These are phyloP conservation scores for Pythium myriotylum DNA, from an alignment of 352 stramenopile species.

Conservation along the genomic window DNA sequence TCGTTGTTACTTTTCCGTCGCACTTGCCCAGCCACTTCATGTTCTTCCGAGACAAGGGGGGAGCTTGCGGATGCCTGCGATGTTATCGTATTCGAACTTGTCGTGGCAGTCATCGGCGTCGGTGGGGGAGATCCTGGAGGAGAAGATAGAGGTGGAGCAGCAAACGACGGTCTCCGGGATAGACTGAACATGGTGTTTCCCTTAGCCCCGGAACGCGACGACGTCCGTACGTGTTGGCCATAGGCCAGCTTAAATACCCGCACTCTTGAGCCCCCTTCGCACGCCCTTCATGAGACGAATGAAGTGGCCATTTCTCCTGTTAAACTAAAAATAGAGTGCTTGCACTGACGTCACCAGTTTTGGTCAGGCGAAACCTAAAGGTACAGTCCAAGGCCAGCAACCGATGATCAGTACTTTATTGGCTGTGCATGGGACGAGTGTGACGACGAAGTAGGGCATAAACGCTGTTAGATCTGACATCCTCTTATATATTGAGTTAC, in stretches of 20 bases:
- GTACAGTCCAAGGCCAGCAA: neutral
- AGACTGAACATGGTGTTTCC: constrained; percentile 34
- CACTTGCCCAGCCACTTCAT: neutral
- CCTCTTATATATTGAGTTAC: constrained; percentile 26
- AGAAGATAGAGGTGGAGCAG: neutral
- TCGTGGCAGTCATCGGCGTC: constrained; percentile 15
- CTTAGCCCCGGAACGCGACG: constrained; percentile 26
- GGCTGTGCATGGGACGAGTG: neutral
- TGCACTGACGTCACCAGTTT: neutral
- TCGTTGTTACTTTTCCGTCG: constrained; percentile 31
- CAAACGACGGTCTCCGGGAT: constrained; percentile 25
- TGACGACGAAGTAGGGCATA: neutral
- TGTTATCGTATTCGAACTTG: neutral
- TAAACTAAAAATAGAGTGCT: neutral
- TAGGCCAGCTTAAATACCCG: constrained; percentile 1
- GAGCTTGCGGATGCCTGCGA: neutral
- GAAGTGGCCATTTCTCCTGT: constrained; percentile 1
- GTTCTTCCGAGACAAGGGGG: constrained; percentile 5
- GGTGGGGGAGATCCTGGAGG: constrained; percentile 3
- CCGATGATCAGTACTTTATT: neutral
- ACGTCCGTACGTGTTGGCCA: constrained; percentile 22
- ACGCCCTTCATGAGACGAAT: constrained; percentile 7
- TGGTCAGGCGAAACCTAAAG: neutral
- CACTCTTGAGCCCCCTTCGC: neutral
- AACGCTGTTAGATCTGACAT: constrained; percentile 4